Base-by-base conservation (phyloP, 306 rosid species). In the Rosa lucieae region DNA sequence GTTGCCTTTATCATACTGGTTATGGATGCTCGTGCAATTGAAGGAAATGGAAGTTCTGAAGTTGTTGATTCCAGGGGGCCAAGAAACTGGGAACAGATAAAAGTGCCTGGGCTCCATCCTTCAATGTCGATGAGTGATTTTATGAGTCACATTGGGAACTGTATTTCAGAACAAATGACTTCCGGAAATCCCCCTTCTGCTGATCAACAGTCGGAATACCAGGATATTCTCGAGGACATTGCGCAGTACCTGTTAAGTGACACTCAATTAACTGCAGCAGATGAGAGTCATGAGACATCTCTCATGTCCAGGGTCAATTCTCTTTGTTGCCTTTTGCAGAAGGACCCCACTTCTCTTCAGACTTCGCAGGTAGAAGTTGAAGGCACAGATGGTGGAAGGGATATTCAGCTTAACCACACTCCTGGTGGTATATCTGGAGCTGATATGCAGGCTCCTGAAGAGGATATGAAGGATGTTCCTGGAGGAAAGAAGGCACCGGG, bases 271-370 rank as follows among this genome's bases (percentile, higher is more conserved):
- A 79, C 90, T 1, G 78, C 87, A 62, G 88, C 97, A 14, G 98
- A 93, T 74, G 98, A 93, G 83, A 88, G 90, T 40, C 72, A 67
- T 40, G 72, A 67, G 49, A 67, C 72, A 71, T 93, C 93, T 75
- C 89, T 93, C 53, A 93, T 93, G 97, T 76, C 96, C 78, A 88
- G 98, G 86, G 98, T 93, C 84, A 86, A 93, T 82, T 93, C 98
- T 78, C 91, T 93, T 29, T 88, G 88, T 70, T 91, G 92, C 81
- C 98, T 93, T 79, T 77, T 91, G 82, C 98, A 93, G 79, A 93
- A 89, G 83, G 98, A 93, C 79, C 83, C 89, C 51, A 37, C 73
- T 35, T 77, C 85, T n/a, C 76, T 81, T 55, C 92, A 82, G 78
- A 86, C 53, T n/a, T 81, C 86, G 5, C 83, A 62, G 81, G 58